Percentiles rank a stretch among this genome's conserved stretches.
These are phyloP conservation scores for Pseudopithomyces maydicus DNA, from an alignment of 2,329 filamentous ascomycete genomes.

Conservation along the genomic window DNA sequence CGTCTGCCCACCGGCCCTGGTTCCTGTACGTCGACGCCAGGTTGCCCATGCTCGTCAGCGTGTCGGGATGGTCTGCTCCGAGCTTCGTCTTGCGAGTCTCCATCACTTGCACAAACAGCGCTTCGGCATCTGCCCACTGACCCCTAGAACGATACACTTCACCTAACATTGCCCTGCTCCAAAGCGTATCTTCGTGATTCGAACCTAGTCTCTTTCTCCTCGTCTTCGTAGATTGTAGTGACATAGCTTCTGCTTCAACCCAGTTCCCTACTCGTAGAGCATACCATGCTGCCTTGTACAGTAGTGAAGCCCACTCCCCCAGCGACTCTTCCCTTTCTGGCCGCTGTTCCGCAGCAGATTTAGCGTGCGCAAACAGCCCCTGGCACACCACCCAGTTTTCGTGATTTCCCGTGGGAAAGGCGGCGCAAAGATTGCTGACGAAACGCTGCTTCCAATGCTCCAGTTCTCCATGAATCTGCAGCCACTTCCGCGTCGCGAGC, in stretches of 20 bases:
- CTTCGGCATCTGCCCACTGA: background rate
- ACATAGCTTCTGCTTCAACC: conserved; percentile 10
- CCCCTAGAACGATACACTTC: background rate
- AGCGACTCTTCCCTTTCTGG: conserved; percentile 1
- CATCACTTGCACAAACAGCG: too few species aligned
- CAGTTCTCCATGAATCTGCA: conserved; percentile 15
- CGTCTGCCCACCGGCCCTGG: too few species aligned
- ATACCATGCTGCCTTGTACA: conserved; percentile 16
- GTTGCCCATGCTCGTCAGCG: too few species aligned
- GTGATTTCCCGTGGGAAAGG: conserved; percentile 32
- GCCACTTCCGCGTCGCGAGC: conserved; percentile 30
- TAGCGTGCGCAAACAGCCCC: conserved; percentile 37
- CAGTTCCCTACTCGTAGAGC: conserved; percentile 8
- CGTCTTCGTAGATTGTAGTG: conserved; percentile 1
- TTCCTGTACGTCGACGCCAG: too few species aligned
- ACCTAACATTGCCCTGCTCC: conserved; percentile 9
- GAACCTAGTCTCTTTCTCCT: conserved; percentile 7
- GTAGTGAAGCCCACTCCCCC: conserved; percentile 9
- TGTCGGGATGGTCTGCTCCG: too few species aligned
- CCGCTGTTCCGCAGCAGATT: conserved; percentile 8
- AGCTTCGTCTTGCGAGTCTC: too few species aligned
- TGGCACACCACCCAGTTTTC: conserved; percentile 40
- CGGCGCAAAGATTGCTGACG: conserved; percentile 29
- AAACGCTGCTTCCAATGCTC: conserved; percentile 38
- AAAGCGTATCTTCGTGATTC: conserved; percentile 4